Conservation (phyloP, 2,329 filamentous ascomycete species). For the Hymenoscyphus linearis region DNA sequence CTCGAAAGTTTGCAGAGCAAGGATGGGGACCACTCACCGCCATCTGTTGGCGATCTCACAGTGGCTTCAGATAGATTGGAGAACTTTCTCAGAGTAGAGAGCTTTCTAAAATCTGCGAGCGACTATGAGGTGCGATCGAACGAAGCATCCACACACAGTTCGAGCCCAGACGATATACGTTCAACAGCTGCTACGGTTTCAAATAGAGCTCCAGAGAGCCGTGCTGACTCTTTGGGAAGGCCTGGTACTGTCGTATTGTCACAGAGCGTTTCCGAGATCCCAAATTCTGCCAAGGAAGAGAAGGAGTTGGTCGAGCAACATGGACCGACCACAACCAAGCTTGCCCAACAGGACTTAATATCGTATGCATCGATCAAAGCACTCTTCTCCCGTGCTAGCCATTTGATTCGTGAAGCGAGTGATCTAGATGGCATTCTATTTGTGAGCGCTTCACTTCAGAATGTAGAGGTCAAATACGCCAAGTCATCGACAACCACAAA, state of each 20-base stretch:
- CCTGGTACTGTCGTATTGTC: not conserved
- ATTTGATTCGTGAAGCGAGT: conserved; percentile 3
- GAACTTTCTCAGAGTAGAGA: not conserved
- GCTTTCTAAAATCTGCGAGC: not conserved
- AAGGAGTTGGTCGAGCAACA: not conserved
- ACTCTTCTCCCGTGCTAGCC: conserved; percentile 4
- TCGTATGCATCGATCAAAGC: conserved; percentile 1
- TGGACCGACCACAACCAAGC: not conserved
- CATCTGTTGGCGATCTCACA: not conserved
- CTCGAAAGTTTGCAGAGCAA: not conserved
- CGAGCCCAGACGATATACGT: not conserved
- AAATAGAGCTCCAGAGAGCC: not conserved
- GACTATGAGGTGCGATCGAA: not conserved
- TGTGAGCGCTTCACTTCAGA: conserved; percentile 1
- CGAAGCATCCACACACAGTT: not conserved
- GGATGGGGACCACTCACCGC: not conserved
- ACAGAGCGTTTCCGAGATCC: not conserved
- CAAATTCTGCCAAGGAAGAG: not conserved
- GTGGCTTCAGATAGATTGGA: not conserved
- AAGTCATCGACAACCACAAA: not conserved
- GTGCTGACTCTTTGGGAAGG: not conserved
- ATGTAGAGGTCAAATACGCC: not conserved
- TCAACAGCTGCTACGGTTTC: conserved; percentile 1
- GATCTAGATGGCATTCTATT: conserved; percentile 7
- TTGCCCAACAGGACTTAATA: not conserved